Percentiles rank a stretch among this genome's conserved stretches.
Conservation (phyloP, 73 alveolate species). For the Breviolum minutum region DNA sequence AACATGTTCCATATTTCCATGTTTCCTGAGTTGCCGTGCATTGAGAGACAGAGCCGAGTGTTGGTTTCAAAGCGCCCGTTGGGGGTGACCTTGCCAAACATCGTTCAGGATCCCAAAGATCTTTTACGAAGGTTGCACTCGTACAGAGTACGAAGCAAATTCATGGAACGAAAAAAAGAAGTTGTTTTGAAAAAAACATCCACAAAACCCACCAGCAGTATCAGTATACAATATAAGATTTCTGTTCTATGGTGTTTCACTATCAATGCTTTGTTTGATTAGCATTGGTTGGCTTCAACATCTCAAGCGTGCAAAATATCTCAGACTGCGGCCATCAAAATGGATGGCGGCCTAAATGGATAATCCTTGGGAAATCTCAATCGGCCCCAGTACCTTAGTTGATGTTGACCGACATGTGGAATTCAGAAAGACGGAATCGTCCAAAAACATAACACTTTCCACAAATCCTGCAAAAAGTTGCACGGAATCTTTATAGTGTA, state of each 20-base stretch:
- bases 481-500: no score
- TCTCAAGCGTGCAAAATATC: no score
- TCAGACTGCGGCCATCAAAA: conserved; percentile 91
- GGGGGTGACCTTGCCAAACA: conserved; percentile 96
- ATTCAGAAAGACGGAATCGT: background rate
- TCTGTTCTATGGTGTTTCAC: no score
- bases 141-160: no score
- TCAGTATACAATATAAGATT: no score
- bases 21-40: conserved; percentile 14
- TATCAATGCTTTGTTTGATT: no score
- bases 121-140: no score
- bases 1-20: no score
- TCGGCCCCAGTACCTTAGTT: conserved; percentile 96
- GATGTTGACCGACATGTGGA: background rate
- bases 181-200: no score
- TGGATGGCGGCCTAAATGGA: conserved; percentile 97
- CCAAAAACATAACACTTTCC: background rate
- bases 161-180: no score
- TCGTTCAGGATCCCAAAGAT: no score
- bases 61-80: conserved; percentile 96
- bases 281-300: background rate
- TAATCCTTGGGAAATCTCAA: conserved; percentile 96
- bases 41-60: conserved; percentile 96
- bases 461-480: background rate
- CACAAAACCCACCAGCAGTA: no score